Base-by-base conservation (phyloP, 1,284 basidiomycete genomes). In the Papiliotrema nemorosa region DNA sequence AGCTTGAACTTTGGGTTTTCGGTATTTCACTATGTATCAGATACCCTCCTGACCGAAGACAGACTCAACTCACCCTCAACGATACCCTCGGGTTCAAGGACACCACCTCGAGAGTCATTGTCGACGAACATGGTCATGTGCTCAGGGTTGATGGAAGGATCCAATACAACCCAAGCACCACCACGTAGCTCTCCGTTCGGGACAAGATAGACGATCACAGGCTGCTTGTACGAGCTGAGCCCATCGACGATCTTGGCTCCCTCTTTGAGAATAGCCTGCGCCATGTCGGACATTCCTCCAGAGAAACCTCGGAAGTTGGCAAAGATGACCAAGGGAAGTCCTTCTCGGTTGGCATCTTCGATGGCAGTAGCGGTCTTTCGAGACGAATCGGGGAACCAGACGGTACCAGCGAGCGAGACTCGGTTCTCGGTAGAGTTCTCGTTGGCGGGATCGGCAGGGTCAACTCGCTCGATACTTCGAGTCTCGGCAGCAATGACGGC, bases 231-330 rank as follows among this genome's bases (percentile, higher is more conserved):
- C 71, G 83, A 85, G 44, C 91, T 93, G 33, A 99, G 82, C 39
- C 94, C 96, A 71, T 99, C 96, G 75, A 99, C 96, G 60, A 99
- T 99, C 76, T 93, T 94, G 35, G 90, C 87, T 43, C 90, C 90
- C 72, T 93, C 89, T 76, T 94, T 94, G 67, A 94, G 79, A 55
- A 94, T 84, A 68, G 92, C 90, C 73, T 94, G 90, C 66, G 90
- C 91, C 77, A 73, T 78, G 62, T 69, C 64, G 35, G 66, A 68
- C 65, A 72, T 70, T 66, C 96, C 96, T 60, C 96, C 96, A 22
- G 96, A 98, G 85, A 99, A 99, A 34, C 96, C 96, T 80, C 96
- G 90, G 93, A 96, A 98, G 80, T 99, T 99, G 57, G 96, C 96
- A 66, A 99, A 97, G 75, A 99, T 94, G 75, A 98, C 90, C 56